These are phyloP conservation scores for Monilinia aucupariae DNA, from an alignment of 2,329 filamentous ascomycete species.

Conservation along the genomic window DNA sequence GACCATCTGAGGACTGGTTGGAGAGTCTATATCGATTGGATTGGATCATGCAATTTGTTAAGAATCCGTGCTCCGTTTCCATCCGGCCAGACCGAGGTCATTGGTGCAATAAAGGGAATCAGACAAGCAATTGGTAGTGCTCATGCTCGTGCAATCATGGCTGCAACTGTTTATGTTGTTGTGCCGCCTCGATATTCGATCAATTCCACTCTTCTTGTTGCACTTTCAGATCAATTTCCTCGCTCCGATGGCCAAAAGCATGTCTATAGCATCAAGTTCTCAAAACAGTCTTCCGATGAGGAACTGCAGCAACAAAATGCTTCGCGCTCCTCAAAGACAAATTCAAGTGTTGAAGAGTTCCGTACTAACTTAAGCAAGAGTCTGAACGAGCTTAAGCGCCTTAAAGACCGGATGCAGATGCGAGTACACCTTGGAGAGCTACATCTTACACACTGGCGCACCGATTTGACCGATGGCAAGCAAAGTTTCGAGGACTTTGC, in stretches of 20 bases:
- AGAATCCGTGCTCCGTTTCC: slow-evolving; percentile 16
- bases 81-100: slow-evolving; percentile 6
- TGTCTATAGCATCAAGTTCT: neutral
- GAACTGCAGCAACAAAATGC: neutral
- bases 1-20: slow-evolving; percentile 21
- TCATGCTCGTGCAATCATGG: slow-evolving; percentile 21
- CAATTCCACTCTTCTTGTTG: neutral
- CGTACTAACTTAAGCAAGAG: slow-evolving; percentile 21
- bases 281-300: neutral
- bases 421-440: slow-evolving; percentile 33
- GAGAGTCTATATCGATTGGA: slow-evolving; percentile 25
- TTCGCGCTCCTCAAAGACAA: neutral
- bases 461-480: slow-evolving; percentile 20
- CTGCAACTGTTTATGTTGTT: slow-evolving; percentile 27
- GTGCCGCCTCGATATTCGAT: slow-evolving; percentile 23
- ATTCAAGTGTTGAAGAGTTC: slow-evolving; percentile 3
- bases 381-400: slow-evolving; percentile 23
- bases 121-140: slow-evolving; percentile 23
- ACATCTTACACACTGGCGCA: slow-evolving; percentile 24
- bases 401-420: slow-evolving; percentile 33
- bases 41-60: slow-evolving; percentile 18
- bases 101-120: slow-evolving; percentile 24
- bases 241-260: neutral
- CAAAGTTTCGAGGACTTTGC: slow-evolving; percentile 26
- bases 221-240: neutral